Evolutionary conservation across 108 stramenopile genomes (phyloP).

Genomic region (Conticribra guillardii): DNA sequence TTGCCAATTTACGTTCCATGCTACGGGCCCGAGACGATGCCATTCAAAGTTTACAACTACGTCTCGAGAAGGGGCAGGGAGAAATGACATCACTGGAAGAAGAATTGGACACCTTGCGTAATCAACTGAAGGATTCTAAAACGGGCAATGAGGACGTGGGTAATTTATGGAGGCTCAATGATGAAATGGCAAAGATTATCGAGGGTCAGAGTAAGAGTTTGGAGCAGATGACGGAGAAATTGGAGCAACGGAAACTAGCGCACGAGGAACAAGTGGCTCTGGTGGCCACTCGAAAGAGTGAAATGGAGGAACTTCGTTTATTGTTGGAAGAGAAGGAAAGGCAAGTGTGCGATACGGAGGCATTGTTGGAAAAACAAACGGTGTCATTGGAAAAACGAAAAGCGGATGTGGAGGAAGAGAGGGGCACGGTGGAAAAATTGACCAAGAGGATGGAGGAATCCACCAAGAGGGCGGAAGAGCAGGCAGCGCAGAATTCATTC

Average conservation of each 20-base stretch:
- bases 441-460: neutral
- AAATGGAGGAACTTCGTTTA: conserved; percentile 14
- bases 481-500: neutral
- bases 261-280: conserved; percentile 23
- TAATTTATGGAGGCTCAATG: conserved; percentile 30
- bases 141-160: conserved; percentile 14
- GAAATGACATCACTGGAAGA: conserved; percentile 42
- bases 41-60: conserved; percentile 37
- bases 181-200: conserved; percentile 42
- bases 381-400: neutral
- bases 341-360: conserved; percentile 4
- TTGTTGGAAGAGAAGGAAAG: conserved; percentile 26
- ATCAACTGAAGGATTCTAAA: conserved; percentile 7
- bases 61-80: conserved; percentile 17
- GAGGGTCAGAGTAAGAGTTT: conserved; percentile 40
- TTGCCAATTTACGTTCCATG: conserved; percentile 31
- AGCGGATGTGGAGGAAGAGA: neutral
- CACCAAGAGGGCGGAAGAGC: neutral
- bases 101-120: conserved; percentile 37
- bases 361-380: neutral
- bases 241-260: conserved; percentile 25
- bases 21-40: conserved; percentile 40
- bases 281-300: conserved; percentile 11
- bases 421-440: neutral
- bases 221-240: conserved; percentile 30